A percentile compares a stretch with the other conserved stretches of the same genome.
phyloP scores from a whole-genome alignment of 164 flowering plant species.

The Stephania japonica region DNA sequence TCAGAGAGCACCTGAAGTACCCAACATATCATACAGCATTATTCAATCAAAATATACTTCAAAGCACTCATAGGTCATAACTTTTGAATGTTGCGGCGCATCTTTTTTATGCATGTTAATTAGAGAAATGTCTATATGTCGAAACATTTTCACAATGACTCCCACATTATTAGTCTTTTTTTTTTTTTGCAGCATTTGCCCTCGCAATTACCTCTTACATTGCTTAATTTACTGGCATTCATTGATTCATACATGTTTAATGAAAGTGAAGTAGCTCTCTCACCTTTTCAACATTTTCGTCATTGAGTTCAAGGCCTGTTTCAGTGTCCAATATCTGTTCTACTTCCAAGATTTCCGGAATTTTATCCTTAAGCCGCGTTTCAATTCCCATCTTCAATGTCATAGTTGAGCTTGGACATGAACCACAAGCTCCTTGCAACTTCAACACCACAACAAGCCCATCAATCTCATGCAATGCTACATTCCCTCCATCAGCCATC shows the following conservation, averaged over 20 bases:
- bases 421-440: slow-evolving; percentile 96
- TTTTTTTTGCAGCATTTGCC: neutral
- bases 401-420: slow-evolving; percentile 94
- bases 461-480: slow-evolving; percentile 84
- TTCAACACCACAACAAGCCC: slow-evolving; percentile 82
- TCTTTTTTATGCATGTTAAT: neutral
- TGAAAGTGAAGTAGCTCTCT: neutral
- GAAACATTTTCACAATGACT: neutral
- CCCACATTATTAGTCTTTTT: neutral
- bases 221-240: neutral
- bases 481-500: slow-evolving; percentile 97
- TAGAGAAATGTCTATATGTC: neutral
- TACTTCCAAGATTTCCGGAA: slow-evolving; percentile 77
- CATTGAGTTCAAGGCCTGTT: slow-evolving; percentile 79
- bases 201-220: neutral
- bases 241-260: neutral
- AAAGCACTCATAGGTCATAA: too few relatives aligned
- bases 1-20: slow-evolving; percentile 68
- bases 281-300: slow-evolving; percentile 87
- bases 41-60: neutral
- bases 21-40: neutral
- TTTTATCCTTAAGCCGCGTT: slow-evolving; percentile 71
- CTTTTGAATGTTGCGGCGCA: neutral
- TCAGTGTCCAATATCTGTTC: slow-evolving; percentile 84
- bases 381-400: slow-evolving; percentile 88